Evolutionary conservation across 495 filamentous ascomycete species (phyloP), one percentile per base, ranked within the genome.

Genomic region (Penicillium daleae): DNA sequence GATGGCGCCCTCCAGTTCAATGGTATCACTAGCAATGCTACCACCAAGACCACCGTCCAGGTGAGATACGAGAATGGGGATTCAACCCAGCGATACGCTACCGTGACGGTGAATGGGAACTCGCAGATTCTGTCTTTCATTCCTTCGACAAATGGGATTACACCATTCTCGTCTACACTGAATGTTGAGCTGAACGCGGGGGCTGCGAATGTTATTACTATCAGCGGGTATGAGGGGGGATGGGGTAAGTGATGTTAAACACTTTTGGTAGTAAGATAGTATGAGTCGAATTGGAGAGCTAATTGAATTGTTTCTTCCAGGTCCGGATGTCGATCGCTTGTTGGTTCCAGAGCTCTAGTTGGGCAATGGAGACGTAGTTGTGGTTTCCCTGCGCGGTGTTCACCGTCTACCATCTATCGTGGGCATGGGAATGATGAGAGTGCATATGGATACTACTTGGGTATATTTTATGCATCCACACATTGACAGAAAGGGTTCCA

Each of bases 201-300:
- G 6, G 15, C 6, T 44, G 29, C 55, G 40, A 57, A 44, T 2
- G 27, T 57, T 17, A 52, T 52, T 21, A 52, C 15, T 17, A 52
- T 52, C 29, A n/a, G 5, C 3, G 49, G 49, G 8, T 32, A 52
- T 9, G 6, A 32, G 4, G 12, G 13, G 5, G 49, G 49, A 52
- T 52, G 49, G 49, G 49, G 49, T 52, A 52, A 52, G 49, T 52
- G n/a, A 52, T 29, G 49, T 15, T 29, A 27, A 52, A 8, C 26
- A 6, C 21, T 2, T 29, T 32, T n/a, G 7, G n/a, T 15, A 1
- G 10, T 37, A 26, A 27, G 17, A n/a, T 7, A n/a, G n/a, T n/a
- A 19, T 31, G 15, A n/a, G 24, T 52, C 15, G 5, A 52, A 6
- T 19, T 19, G 15, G 27, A 31, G 24, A 52, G 49, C 49, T 52